Evolutionary conservation across 2,329 filamentous ascomycete species (phyloP).

Genomic region (Penicillium sp.): DNA sequence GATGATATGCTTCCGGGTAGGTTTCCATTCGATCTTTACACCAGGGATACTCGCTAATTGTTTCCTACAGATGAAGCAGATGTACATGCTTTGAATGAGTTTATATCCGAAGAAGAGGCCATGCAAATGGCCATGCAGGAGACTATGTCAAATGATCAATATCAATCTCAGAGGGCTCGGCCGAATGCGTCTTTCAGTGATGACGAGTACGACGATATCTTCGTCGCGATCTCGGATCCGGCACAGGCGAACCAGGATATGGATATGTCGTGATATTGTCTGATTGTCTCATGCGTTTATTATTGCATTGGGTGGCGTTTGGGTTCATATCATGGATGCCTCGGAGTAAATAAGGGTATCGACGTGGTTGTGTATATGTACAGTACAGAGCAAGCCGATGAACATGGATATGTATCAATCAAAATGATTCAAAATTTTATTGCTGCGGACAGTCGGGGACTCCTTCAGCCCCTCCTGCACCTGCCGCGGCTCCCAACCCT

Average conservation of each 20-base stretch:
- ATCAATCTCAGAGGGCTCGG: neutral
- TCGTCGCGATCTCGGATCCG: constrained; percentile 60
- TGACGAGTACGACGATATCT: constrained; percentile 58
- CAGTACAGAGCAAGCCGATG: constrained; percentile 21
- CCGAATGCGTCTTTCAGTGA: constrained; percentile 39
- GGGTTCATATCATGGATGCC: constrained; percentile 2
- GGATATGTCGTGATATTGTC: constrained; percentile 34
- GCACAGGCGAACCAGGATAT: constrained; percentile 32
- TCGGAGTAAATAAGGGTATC: constrained; percentile 29
- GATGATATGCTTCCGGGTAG: constrained; percentile 27
- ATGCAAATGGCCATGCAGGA: constrained; percentile 30
- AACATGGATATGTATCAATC: constrained; percentile 11
- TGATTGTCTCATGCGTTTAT: constrained; percentile 1
- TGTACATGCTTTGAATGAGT: constrained; percentile 32
- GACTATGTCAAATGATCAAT: constrained; percentile 7
- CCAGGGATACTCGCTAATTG: neutral
- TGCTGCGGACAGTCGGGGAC: constrained; percentile 60
- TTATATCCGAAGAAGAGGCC: constrained; percentile 32
- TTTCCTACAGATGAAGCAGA: constrained; percentile 25
- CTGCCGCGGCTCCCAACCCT: constrained; percentile 40
- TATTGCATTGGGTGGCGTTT: constrained; percentile 18
- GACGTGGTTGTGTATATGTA: constrained; percentile 28
- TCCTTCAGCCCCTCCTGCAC: constrained; percentile 46
- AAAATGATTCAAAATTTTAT: constrained; percentile 32
- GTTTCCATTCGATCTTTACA: constrained; percentile 3